A percentile compares a stretch with the other conserved stretches of the same genome.
Conservation (phyloP, 1,284 basidiomycete species). For the Puccinia sorghi region DNA sequence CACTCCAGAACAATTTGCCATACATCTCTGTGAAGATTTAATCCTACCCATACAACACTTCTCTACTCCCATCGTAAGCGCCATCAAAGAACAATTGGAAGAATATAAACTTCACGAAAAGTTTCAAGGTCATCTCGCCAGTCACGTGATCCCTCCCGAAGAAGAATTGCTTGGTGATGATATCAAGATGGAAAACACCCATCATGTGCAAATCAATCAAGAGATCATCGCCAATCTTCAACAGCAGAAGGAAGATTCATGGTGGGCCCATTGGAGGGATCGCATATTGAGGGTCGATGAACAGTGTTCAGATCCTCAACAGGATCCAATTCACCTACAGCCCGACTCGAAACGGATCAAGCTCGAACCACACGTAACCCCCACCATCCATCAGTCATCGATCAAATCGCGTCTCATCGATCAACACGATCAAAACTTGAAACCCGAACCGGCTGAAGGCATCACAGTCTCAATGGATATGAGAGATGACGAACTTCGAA, state of each 20-base stretch:
- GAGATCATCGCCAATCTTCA: constrained; percentile 33
- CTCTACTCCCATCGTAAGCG: constrained; percentile 72
- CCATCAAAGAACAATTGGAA: constrained; percentile 81
- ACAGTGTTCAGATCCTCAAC: neutral
- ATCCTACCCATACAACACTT: constrained; percentile 69
- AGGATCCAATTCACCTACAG: neutral
- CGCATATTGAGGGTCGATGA: constrained; percentile 21
- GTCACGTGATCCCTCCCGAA: neutral
- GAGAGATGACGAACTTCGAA: constrained; percentile 53
- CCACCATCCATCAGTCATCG: constrained; percentile 4
- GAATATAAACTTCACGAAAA: constrained; percentile 64
- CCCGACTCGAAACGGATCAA: constrained; percentile 17
- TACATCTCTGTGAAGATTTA: constrained; percentile 88
- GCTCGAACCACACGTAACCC: neutral
- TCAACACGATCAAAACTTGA: constrained; percentile 52
- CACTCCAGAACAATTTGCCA: constrained; percentile 85
- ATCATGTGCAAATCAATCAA: constrained; percentile 16
- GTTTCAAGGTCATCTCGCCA: constrained; percentile 50
- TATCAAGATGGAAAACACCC: neutral
- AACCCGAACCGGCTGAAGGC: constrained; percentile 19
- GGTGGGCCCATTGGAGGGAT: constrained; percentile 51
- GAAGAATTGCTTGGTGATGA: constrained; percentile 1
- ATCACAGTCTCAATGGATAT: constrained; percentile 18
- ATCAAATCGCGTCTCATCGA: constrained; percentile 28
- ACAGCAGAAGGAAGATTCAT: constrained; percentile 34